These are phyloP conservation scores for Kazachstania africana DNA, from an alignment of 805 yeast genomes.

Conservation along the genomic window DNA sequence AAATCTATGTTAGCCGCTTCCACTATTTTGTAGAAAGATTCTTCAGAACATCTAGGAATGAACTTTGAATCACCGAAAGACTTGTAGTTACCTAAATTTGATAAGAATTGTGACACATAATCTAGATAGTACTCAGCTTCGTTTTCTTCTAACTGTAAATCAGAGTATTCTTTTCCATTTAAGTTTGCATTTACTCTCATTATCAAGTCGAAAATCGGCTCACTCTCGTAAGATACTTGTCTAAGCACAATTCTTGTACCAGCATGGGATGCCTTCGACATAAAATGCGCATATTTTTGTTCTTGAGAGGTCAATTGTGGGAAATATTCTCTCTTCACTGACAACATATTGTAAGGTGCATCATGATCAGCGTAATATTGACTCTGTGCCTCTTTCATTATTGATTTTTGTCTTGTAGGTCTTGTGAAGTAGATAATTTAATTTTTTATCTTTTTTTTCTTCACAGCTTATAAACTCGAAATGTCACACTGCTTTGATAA, in stretches of 20 bases:
- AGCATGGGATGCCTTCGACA: slow-evolving; percentile 72
- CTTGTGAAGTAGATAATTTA: too few relatives aligned
- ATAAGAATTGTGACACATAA: slow-evolving; percentile 63
- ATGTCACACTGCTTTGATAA: too few relatives aligned
- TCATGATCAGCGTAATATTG: slow-evolving; percentile 38
- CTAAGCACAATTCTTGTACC: slow-evolving; percentile 73
- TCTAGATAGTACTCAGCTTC: slow-evolving; percentile 37
- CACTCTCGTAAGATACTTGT: slow-evolving; percentile 76
- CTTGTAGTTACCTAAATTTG: slow-evolving; percentile 69
- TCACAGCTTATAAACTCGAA: too few relatives aligned
- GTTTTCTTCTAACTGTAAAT: slow-evolving; percentile 1
- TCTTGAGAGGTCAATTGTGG: slow-evolving; percentile 47
- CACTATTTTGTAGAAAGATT: slow-evolving; percentile 32
- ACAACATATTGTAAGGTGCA: slow-evolving; percentile 61
- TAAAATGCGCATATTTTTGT: slow-evolving; percentile 69
- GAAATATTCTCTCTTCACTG: slow-evolving; percentile 59
- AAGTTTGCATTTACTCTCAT: slow-evolving; percentile 41
- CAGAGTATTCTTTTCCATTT: slow-evolving; percentile 34
- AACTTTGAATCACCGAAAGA: slow-evolving; percentile 86
- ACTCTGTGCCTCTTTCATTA: background rate
- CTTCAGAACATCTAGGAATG: slow-evolving; percentile 47
- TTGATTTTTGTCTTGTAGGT: background rate
- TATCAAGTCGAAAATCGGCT: slow-evolving; percentile 59
- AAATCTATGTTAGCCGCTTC: slow-evolving; percentile 26
- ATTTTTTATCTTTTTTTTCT: too few relatives aligned